These are phyloP conservation scores for Microbotryum lychnidis-dioicae DNA, from an alignment of 1,284 basidiomycete species.

Conservation along the genomic window DNA sequence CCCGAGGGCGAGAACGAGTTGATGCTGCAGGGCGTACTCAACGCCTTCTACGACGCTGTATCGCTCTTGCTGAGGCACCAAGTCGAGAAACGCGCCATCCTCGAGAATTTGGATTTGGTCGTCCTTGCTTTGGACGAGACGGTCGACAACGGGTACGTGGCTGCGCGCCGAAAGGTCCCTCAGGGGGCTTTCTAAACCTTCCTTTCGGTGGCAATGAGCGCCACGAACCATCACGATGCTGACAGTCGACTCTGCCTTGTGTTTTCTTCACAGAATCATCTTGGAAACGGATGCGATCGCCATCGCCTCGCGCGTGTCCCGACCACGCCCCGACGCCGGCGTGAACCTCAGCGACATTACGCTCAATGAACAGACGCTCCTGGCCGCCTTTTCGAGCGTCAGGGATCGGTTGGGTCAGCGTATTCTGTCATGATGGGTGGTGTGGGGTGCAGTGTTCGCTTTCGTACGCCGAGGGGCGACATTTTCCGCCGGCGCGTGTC, in stretches of 20 bases:
- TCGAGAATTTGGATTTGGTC: conserved; percentile 92
- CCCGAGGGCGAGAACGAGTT: conserved; percentile 87
- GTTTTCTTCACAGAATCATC: conserved; percentile 61
- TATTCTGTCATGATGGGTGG: conserved; percentile 38
- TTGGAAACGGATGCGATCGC: conserved; percentile 93
- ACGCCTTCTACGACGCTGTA: conserved; percentile 77
- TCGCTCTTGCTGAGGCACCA: conserved; percentile 79
- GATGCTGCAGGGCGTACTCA: conserved; percentile 80
- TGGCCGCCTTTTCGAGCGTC: conserved; percentile 77
- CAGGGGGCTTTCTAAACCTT: background rate
- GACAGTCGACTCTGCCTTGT: background rate
- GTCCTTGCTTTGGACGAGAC: conserved; percentile 92
- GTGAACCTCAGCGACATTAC: conserved; percentile 71
- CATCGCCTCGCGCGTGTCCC: conserved; percentile 87
- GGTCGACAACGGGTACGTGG: conserved; percentile 86
- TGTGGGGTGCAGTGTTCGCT: too few species aligned
- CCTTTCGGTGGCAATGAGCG: background rate
- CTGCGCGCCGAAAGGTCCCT: background rate
- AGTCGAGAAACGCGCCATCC: conserved; percentile 86
- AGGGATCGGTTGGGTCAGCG: conserved; percentile 66
- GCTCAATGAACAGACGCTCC: conserved; percentile 95
- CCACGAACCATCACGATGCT: background rate
- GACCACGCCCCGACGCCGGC: conserved; percentile 76
- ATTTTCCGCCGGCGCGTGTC: too few species aligned
- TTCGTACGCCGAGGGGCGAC: too few species aligned